Evolutionary conservation across 495 filamentous ascomycete species (phyloP).

Genomic region (Paragyromitra xinjiangensis): DNA sequence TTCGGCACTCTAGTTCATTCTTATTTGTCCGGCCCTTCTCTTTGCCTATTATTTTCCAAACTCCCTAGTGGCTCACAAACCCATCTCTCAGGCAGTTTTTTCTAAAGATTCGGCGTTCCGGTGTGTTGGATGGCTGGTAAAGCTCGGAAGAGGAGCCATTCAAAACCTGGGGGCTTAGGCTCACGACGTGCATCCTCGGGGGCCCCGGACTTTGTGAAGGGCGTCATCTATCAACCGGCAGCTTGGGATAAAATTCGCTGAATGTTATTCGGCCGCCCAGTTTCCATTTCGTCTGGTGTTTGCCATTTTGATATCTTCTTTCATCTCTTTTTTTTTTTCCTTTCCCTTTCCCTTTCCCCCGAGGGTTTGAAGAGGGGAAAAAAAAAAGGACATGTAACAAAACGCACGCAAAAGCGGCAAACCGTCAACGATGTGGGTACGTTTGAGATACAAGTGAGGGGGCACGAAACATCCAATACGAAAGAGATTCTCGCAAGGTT

Average conservation of each 20-base stretch:
- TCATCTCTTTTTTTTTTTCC: neutral
- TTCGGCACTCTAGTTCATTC: neutral
- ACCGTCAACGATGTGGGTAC: neutral
- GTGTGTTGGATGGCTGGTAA: slow-evolving; percentile 7
- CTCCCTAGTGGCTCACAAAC: neutral
- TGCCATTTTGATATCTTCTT: slow-evolving; percentile 1
- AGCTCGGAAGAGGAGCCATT: slow-evolving; percentile 7
- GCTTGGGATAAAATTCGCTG: neutral
- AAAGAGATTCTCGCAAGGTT: slow-evolving; percentile 12
- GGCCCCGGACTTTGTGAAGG: neutral
- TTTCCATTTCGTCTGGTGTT: slow-evolving; percentile 30
- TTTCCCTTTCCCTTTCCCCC: no score
- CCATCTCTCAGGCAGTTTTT: neutral
- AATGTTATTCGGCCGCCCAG: slow-evolving; percentile 16
- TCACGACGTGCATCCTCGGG: neutral
- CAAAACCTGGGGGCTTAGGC: neutral
- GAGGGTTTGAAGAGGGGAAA: neutral
- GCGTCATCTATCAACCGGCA: slow-evolving; percentile 31
- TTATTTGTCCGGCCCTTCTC: neutral
- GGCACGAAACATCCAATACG: slow-evolving; percentile 14
- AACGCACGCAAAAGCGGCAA: slow-evolving; percentile 23
- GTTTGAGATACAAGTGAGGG: slow-evolving; percentile 25
- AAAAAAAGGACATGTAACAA: slow-evolving; percentile 29
- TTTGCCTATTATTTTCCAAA: neutral
- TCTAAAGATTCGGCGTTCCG: neutral